Percentiles rank a stretch among this genome's conserved stretches.
These are phyloP conservation scores for Rhizophagus sp. DNA, from an alignment of 192 early-diverging fungal species.

Conservation along the genomic window DNA sequence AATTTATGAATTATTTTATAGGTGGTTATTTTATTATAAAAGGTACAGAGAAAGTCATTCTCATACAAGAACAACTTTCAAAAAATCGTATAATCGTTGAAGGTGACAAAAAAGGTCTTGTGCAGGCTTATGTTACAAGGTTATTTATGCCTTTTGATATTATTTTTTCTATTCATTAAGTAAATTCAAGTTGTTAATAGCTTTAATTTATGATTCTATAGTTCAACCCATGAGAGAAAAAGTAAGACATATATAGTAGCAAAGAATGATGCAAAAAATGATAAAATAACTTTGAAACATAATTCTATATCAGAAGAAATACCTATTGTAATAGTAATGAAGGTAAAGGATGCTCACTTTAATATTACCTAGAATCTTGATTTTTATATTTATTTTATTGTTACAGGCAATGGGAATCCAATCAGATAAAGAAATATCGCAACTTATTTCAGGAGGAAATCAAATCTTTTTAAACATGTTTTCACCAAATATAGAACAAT, in stretches of 20 bases:
- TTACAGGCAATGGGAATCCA: constrained; percentile 87
- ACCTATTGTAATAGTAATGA: constrained; percentile 84
- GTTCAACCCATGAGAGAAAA: constrained; percentile 92
- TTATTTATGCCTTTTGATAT: constrained; percentile 14
- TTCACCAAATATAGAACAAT: constrained; percentile 85
- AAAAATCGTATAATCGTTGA: constrained; percentile 99
- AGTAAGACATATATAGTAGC: constrained; percentile 84
- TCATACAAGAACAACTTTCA: constrained; percentile 98
- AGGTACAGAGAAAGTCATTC: constrained; percentile 95
- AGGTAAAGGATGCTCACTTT: constrained; percentile 42
- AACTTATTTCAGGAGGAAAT: constrained; percentile 88
- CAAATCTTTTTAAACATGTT: constrained; percentile 80
- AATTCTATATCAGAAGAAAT: constrained; percentile 88
- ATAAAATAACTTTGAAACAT: constrained; percentile 83
- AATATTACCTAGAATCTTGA: not conserved
- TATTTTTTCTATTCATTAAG: not conserved
- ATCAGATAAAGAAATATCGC: constrained; percentile 92
- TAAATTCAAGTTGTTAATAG: not conserved
- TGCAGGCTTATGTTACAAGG: constrained; percentile 84
- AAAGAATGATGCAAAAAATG: constrained; percentile 55
- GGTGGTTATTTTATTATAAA: constrained; percentile 96
- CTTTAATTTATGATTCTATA: constrained; percentile 25
- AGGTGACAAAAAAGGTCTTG: constrained; percentile 74
- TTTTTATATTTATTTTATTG: constrained; percentile 6
- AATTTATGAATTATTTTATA: constrained; percentile 29